These are phyloP conservation scores for Parachaetomium inaequale DNA, from an alignment of 495 filamentous ascomycete species.

Conservation along the genomic window DNA sequence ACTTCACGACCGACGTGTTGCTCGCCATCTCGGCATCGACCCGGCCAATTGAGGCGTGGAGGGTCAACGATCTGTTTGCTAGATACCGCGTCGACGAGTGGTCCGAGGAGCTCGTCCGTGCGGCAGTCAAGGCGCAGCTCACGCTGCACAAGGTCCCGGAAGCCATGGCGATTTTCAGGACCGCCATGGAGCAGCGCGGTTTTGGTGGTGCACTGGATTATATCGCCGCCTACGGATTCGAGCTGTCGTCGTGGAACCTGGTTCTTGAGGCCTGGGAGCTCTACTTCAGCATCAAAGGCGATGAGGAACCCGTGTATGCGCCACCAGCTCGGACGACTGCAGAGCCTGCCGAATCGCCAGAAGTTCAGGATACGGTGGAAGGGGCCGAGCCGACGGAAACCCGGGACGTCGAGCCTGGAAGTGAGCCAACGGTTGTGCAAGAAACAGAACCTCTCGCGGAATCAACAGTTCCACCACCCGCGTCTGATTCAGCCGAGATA, in stretches of 20 bases:
- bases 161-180: slow-evolving; percentile 24
- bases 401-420: neutral
- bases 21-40: slow-evolving; percentile 25
- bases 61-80: slow-evolving; percentile 26
- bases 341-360: neutral
- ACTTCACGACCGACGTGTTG: slow-evolving; percentile 21
- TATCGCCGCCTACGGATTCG: slow-evolving; percentile 26
- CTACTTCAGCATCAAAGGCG: slow-evolving; percentile 12
- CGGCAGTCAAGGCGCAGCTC: slow-evolving; percentile 28
- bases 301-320: neutral
- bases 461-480: neutral
- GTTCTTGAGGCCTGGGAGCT: slow-evolving; percentile 22
- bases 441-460: neutral
- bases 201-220: slow-evolving; percentile 22
- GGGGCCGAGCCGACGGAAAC: neutral
- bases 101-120: slow-evolving; percentile 25
- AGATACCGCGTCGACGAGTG: slow-evolving; percentile 17
- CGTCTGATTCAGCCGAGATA: neutral
- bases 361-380: neutral
- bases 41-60: slow-evolving; percentile 26
- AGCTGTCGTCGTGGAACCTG: slow-evolving; percentile 24
- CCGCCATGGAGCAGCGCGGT: slow-evolving; percentile 19
- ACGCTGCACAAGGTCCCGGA: slow-evolving; percentile 13
- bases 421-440: neutral
- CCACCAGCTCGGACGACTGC: neutral